Conservation (phyloP, 768 basidiomycete genomes). For the Rhodosporidiobolus sp. region DNA sequence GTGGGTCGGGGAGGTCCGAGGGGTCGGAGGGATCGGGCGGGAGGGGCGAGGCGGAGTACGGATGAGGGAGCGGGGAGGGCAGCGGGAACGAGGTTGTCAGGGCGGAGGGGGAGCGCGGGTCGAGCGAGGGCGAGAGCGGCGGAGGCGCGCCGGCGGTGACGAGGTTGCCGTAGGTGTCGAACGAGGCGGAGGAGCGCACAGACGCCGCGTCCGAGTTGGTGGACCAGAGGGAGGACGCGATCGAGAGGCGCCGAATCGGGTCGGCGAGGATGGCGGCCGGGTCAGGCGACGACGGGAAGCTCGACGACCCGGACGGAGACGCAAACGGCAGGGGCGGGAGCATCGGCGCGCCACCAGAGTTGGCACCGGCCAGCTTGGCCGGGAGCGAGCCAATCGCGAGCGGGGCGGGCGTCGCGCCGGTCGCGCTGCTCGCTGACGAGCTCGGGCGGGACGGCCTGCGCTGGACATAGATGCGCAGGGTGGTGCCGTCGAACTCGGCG, state of each 20-base stretch:
- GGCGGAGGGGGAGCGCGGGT: not conserved
- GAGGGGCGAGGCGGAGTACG: not conserved
- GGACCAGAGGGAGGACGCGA: not conserved
- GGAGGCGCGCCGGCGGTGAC: not conserved
- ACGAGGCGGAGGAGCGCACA: no score
- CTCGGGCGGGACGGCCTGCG: slow-evolving; percentile 26
- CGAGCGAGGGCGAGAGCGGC: slow-evolving; percentile 17
- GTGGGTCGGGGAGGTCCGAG: not conserved
- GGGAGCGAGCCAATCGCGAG: not conserved
- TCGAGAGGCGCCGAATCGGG: not conserved
- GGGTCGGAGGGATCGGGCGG: not conserved
- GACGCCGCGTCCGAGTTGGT: not conserved
- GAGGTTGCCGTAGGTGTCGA: not conserved
- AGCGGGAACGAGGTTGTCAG: not conserved
- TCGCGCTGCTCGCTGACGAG: not conserved
- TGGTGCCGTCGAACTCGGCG: slow-evolving; percentile 36
- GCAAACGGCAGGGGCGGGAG: not conserved
- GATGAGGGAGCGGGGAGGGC: not conserved
- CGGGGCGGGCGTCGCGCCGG: slow-evolving; percentile 1
- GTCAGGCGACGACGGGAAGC: not conserved
- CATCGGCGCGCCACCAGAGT: not conserved
- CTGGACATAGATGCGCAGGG: slow-evolving; percentile 25
- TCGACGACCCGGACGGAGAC: slow-evolving; percentile 2
- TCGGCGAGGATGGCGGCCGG: not conserved
- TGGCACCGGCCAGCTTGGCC: no score